phyloP scores from a whole-genome alignment of 345 rosid genomes.

The Lepidium aucheri region DNA sequence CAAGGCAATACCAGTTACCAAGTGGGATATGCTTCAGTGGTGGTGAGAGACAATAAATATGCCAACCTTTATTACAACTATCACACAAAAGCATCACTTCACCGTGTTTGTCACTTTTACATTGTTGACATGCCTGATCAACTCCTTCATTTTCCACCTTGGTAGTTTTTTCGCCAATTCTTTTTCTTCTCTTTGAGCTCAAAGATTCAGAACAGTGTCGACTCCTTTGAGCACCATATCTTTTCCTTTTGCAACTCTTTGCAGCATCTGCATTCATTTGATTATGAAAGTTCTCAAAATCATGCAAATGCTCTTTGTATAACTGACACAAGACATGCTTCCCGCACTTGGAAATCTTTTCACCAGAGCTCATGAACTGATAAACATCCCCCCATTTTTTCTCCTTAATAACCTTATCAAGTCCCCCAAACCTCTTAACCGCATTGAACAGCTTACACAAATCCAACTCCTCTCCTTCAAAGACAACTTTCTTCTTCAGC shows the following conservation, averaged over 20 bases:
- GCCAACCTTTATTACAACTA: constrained; percentile 97
- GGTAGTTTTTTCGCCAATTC: constrained; percentile 31
- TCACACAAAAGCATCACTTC: constrained; percentile 96
- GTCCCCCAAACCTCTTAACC: constrained; percentile 87
- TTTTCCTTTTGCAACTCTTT: constrained; percentile 51
- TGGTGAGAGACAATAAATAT: constrained; percentile 86
- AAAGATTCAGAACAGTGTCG: constrained; percentile 24
- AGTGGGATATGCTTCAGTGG: constrained; percentile 77
- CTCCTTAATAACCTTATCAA: constrained; percentile 55
- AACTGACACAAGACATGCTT: constrained; percentile 81
- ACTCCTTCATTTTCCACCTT: constrained; percentile 31
- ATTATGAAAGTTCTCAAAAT: constrained; percentile 63
- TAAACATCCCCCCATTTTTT: constrained; percentile 90
- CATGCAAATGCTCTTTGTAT: constrained; percentile 72
- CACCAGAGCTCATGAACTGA: constrained; percentile 51
- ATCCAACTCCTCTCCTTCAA: constrained; percentile 86
- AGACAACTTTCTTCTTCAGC: constrained; percentile 62
- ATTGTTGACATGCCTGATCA: constrained; percentile 87
- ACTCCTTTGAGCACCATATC: constrained; percentile 25
- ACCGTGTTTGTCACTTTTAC: constrained; percentile 80
- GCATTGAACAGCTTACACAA: constrained; percentile 83
- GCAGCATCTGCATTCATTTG: constrained; percentile 31
- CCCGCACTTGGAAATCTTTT: constrained; percentile 71
- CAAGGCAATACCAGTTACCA: constrained; percentile 96
- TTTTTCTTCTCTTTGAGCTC: constrained; percentile 50